Conservation (phyloP, 2,329 filamentous ascomycete genomes). For the Reticulascus tulasneorum region DNA sequence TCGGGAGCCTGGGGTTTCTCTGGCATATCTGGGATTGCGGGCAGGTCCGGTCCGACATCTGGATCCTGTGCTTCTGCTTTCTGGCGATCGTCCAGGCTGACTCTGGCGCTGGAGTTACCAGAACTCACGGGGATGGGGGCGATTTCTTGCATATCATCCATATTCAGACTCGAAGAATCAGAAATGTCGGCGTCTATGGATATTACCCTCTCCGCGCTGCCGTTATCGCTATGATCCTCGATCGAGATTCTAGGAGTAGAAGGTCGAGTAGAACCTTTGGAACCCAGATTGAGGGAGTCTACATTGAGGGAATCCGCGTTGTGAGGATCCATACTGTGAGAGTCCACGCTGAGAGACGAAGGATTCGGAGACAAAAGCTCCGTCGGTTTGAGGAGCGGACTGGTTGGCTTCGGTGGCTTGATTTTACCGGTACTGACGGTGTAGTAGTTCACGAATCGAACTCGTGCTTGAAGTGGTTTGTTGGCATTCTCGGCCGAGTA, state of each 20-base stretch:
- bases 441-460: constrained; percentile 87
- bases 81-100: constrained; percentile 20
- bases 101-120: no score
- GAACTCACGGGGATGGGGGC: constrained; percentile 35
- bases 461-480: constrained; percentile 40
- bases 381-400: constrained; percentile 1
- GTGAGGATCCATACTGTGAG: no score
- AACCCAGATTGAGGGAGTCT: no score
- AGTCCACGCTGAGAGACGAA: no score
- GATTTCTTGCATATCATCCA: constrained; percentile 32
- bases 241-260: constrained; percentile 39
- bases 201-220: no score
- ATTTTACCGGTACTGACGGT: constrained; percentile 74
- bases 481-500: constrained; percentile 17
- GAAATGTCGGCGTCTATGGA: no score
- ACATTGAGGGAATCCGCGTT: no score
- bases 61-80: not conserved
- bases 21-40: constrained; percentile 47
- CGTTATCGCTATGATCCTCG: no score
- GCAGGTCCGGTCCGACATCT: constrained; percentile 30
- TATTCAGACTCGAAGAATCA: no score
- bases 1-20: constrained; percentile 52
- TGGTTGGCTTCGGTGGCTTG: constrained; percentile 41
- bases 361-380: not conserved
- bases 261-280: no score